phyloP scores from a whole-genome alignment of 257 asterid species.

The Solanum ossicruentum region DNA sequence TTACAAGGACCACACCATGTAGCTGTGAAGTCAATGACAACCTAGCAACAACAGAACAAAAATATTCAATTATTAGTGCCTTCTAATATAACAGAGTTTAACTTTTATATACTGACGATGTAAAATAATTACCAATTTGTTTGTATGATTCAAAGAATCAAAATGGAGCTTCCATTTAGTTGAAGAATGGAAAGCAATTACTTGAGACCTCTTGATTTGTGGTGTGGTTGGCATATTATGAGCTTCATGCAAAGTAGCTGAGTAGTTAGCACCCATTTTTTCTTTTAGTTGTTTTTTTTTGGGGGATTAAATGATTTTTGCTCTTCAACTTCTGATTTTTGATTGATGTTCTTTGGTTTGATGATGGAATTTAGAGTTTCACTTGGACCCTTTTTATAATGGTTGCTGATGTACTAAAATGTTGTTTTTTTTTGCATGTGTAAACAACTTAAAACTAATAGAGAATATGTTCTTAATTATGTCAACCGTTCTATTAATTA shows the following conservation, averaged over 20 bases:
- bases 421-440: too few relatives aligned
- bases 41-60: background rate
- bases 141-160: conserved; percentile 23
- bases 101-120: background rate
- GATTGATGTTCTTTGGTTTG: conserved; percentile 7
- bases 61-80: background rate
- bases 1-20: conserved; percentile 35
- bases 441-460: too few relatives aligned
- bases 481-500: too few relatives aligned
- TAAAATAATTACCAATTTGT: conserved; percentile 18
- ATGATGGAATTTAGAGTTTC: background rate
- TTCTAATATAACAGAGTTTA: background rate
- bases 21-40: conserved; percentile 28
- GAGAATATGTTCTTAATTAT: too few relatives aligned
- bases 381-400: too few relatives aligned
- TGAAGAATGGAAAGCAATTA: conserved; percentile 36
- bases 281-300: background rate
- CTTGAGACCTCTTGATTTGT: conserved; percentile 14
- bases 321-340: background rate
- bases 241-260: background rate
- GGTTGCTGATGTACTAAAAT: too few relatives aligned
- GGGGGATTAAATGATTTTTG: background rate
- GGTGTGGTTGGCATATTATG: background rate
- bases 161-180: conserved; percentile 41
- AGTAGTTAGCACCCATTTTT: background rate